Conservation (phyloP, 2,329 filamentous ascomycete genomes). For the Paramyrothecium roridum region DNA sequence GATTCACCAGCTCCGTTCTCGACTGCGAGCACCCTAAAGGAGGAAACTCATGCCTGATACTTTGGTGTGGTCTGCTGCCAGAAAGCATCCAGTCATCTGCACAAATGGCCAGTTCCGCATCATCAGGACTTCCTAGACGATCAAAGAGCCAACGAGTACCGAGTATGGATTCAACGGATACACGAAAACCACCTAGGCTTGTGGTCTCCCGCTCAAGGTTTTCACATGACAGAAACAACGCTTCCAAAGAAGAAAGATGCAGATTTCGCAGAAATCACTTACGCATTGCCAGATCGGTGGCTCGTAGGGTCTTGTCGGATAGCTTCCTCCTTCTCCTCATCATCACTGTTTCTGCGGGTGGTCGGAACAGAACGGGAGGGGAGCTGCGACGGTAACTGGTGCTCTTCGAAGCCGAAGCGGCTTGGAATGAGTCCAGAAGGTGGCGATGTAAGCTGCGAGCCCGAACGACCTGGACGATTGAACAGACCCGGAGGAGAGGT, state of each 20-base stretch:
- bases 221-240: neutral
- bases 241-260: slow-evolving; percentile 7
- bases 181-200: too few relatives aligned
- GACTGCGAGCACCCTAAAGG: too few relatives aligned
- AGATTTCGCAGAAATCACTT: slow-evolving; percentile 43
- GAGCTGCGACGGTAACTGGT: slow-evolving; percentile 34
- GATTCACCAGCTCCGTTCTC: too few relatives aligned
- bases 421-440: slow-evolving; percentile 60
- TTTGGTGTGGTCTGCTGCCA: too few relatives aligned
- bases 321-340: slow-evolving; percentile 79
- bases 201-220: too few relatives aligned
- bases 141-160: too few relatives aligned
- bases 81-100: too few relatives aligned
- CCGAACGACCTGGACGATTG: slow-evolving; percentile 71
- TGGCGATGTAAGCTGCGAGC: slow-evolving; percentile 78
- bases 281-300: slow-evolving; percentile 74
- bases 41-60: too few relatives aligned
- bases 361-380: slow-evolving; percentile 83
- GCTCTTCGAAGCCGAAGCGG: slow-evolving; percentile 48
- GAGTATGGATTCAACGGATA: too few relatives aligned
- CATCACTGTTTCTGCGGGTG: slow-evolving; percentile 86
- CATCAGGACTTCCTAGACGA: too few relatives aligned
- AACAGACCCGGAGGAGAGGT: slow-evolving; percentile 75
- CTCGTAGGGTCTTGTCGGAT: slow-evolving; percentile 67
- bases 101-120: too few relatives aligned